These are phyloP conservation scores for Halophytophthora batemanensis DNA, from an alignment of 352 stramenopile species.

Conservation along the genomic window DNA sequence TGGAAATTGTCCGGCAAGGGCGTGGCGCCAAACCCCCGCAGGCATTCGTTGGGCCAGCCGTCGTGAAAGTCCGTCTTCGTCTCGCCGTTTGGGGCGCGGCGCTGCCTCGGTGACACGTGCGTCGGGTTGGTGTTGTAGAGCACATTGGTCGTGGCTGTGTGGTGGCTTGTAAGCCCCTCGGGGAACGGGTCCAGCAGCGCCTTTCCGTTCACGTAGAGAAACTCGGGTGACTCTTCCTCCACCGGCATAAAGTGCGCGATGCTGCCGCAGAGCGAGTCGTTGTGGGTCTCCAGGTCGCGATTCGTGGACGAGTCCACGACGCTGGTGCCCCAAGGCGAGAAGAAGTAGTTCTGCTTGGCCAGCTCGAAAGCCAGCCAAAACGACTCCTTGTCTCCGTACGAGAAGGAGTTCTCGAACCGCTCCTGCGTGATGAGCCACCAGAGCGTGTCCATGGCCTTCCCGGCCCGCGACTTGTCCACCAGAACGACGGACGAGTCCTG, in stretches of 20 bases:
- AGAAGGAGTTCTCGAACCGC: conserved; percentile 32
- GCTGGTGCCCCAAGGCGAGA: conserved; percentile 44
- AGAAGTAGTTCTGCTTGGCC: conserved; percentile 43
- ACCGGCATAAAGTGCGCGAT: conserved; percentile 35
- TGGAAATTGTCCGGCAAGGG: conserved; percentile 35
- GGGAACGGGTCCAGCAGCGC: conserved; percentile 31
- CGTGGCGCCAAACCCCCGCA: conserved; percentile 40
- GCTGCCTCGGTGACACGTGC: conserved; percentile 32
- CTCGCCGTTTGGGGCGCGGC: conserved; percentile 17
- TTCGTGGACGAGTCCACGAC: conserved; percentile 35
- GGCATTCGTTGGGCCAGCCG: conserved; percentile 38
- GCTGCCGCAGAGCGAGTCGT: conserved; percentile 36
- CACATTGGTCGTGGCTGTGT: conserved; percentile 26
- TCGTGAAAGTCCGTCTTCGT: conserved; percentile 17
- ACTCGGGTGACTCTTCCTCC: conserved; percentile 27
- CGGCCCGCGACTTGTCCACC: conserved; percentile 29
- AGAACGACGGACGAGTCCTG: conserved; percentile 59
- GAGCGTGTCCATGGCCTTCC: conserved; percentile 33
- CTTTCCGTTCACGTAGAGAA: conserved; percentile 61
- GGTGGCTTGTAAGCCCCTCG: conserved; percentile 16
- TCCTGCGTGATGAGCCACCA: conserved; percentile 36
- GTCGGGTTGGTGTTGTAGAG: conserved; percentile 51
- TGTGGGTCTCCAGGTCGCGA: conserved; percentile 31
- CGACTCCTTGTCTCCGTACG: conserved; percentile 44
- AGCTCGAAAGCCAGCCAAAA: conserved; percentile 58